Evolutionary conservation across 169 alveolate genomes (phyloP).

Genomic region (Cryptosporidium xiaoi): DNA sequence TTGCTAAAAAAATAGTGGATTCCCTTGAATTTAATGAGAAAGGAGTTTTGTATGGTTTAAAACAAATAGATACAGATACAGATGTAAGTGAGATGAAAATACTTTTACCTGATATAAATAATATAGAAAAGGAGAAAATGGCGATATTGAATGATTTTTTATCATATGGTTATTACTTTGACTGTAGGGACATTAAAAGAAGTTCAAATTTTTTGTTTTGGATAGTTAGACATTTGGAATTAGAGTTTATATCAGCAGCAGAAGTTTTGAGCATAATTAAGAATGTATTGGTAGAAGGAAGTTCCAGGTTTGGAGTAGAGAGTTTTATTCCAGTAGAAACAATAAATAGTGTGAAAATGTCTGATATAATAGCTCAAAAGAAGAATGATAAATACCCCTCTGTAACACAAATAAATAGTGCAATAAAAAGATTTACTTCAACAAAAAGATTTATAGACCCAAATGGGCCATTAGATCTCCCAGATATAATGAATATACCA

Average conservation of each 20-base stretch:
- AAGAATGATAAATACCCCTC: slow-evolving; percentile 46
- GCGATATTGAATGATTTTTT: slow-evolving; percentile 7
- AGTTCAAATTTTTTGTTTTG: slow-evolving; percentile 60
- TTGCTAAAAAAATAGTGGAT: slow-evolving; percentile 14
- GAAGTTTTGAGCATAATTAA: neutral
- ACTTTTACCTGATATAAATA: slow-evolving; percentile 29
- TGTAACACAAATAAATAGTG: slow-evolving; percentile 38
- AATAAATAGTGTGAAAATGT: neutral
- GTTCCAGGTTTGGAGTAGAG: slow-evolving; percentile 12
- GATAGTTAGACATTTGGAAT: slow-evolving; percentile 31
- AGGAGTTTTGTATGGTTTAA: slow-evolving; percentile 21
- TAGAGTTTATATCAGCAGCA: slow-evolving; percentile 13
- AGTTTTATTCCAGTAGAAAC: slow-evolving; percentile 5
- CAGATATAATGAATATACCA: slow-evolving; percentile 8
- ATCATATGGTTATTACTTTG: slow-evolving; percentile 50
- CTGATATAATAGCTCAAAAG: slow-evolving; percentile 18
- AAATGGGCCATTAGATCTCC: slow-evolving; percentile 40
- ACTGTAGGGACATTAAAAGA: slow-evolving; percentile 22
- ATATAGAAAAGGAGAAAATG: neutral
- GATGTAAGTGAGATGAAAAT: neutral
- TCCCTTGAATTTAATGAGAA: slow-evolving; percentile 37
- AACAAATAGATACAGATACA: neutral
- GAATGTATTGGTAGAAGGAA: slow-evolving; percentile 13
- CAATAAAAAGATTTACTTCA: slow-evolving; percentile 39
- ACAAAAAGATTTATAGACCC: slow-evolving; percentile 6